Percentiles rank a stretch among this genome's conserved stretches.
Evolutionary conservation across 208 protist species (phyloP).

Genomic region (Leishmania tarentolae): DNA sequence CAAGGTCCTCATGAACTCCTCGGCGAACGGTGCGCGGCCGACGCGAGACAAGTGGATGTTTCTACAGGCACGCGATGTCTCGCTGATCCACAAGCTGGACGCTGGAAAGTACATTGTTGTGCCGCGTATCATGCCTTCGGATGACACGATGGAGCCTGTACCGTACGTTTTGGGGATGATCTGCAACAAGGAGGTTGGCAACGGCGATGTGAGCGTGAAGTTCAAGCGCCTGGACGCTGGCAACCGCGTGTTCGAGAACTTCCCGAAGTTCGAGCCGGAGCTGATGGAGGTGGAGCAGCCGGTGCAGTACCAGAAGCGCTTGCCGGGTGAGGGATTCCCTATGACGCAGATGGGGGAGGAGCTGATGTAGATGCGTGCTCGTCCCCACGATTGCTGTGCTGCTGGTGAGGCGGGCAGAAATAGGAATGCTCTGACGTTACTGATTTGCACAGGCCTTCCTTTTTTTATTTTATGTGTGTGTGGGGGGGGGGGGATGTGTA

Average conservation of each 20-base stretch:
- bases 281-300: constrained; percentile 36
- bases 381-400: background rate
- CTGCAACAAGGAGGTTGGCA: constrained; percentile 54
- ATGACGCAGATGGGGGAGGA: constrained; percentile 45
- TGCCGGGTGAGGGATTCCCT: constrained; percentile 54
- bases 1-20: constrained; percentile 78
- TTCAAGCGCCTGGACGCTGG: constrained; percentile 62
- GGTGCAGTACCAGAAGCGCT: constrained; percentile 73
- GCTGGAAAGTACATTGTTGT: constrained; percentile 72
- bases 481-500: background rate
- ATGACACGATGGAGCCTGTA: constrained; percentile 35
- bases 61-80: constrained; percentile 79
- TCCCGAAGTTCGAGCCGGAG: constrained; percentile 79
- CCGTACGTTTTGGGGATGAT: constrained; percentile 66
- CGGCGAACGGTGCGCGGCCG: constrained; percentile 60
- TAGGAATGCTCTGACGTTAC: background rate
- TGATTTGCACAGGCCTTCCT: background rate
- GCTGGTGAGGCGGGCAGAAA: background rate
- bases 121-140: constrained; percentile 59
- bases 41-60: constrained; percentile 80
- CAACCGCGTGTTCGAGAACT: constrained; percentile 83
- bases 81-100: constrained; percentile 71
- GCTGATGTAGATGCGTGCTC: constrained; percentile 24
- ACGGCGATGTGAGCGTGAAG: constrained; percentile 52
- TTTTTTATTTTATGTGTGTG: too few relatives aligned